These are phyloP conservation scores for Ocimum tenuiflorum DNA, from an alignment of 257 asterid genomes.

Conservation along the genomic window DNA sequence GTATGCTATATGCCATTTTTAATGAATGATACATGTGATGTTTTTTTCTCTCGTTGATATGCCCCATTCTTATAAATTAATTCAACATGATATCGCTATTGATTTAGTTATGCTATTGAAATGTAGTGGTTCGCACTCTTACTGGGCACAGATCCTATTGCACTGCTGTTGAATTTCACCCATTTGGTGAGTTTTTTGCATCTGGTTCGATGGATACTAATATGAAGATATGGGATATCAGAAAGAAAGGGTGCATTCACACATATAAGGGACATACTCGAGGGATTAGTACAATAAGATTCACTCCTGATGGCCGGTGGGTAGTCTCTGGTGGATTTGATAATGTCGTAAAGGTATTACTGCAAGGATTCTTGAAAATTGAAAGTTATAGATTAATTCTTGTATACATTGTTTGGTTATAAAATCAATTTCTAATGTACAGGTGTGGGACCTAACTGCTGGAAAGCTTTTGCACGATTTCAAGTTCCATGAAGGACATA, in stretches of 20 bases:
- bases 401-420: conserved; percentile 12
- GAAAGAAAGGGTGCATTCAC: conserved; percentile 98
- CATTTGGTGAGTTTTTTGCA: conserved; percentile 97
- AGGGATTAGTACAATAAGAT: conserved; percentile 83
- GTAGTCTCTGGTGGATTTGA: conserved; percentile 98
- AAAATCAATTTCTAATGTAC: conserved; percentile 22
- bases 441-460: conserved; percentile 99
- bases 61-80: background rate
- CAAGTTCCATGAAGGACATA: conserved; percentile 87
- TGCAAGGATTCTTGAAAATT: conserved; percentile 1
- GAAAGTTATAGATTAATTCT: conserved; percentile 4
- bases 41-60: background rate
- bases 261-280: conserved; percentile 96
- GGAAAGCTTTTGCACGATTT: conserved; percentile 97
- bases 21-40: background rate
- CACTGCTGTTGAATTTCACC: conserved; percentile 93
- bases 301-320: conserved; percentile 99
- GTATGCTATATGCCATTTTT: background rate
- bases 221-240: conserved; percentile 94
- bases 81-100: conserved; percentile 22
- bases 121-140: conserved; percentile 92
- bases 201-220: conserved; percentile 99
- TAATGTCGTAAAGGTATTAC: conserved; percentile 80
- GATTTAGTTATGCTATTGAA: conserved; percentile 40
- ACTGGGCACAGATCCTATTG: conserved; percentile 98